phyloP scores from a whole-genome alignment of 306 rosid genomes.

The Inga laurina region DNA sequence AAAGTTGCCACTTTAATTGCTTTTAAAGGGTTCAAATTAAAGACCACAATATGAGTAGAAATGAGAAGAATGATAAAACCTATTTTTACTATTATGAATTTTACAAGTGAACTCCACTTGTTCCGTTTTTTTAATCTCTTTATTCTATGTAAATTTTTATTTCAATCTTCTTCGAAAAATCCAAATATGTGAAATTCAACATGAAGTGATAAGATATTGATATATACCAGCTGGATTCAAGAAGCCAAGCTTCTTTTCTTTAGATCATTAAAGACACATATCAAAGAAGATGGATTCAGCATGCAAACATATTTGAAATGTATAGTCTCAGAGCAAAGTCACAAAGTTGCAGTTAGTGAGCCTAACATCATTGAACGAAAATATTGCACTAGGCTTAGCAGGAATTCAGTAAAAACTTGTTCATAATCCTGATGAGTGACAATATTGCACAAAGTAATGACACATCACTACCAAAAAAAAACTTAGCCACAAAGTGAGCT shows the following conservation, averaged over 20 bases:
- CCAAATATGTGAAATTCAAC: background rate
- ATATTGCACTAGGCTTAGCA: no score
- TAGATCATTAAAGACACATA: background rate
- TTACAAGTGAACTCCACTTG: background rate
- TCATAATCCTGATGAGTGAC: no score
- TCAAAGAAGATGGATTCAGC: no score
- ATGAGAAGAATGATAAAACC: background rate
- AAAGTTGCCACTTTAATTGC: background rate
- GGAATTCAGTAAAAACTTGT: no score
- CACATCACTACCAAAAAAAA: no score
- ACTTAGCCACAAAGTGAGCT: no score
- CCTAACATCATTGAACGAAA: no score
- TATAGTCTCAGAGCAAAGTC: no score
- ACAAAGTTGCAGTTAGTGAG: no score
- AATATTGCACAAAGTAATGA: no score
- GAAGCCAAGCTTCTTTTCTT: no score
- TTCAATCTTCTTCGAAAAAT: background rate
- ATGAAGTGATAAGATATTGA: background rate
- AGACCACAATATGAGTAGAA: background rate
- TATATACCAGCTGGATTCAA: background rate
- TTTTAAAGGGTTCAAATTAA: background rate
- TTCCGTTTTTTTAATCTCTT: background rate
- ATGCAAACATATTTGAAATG: no score
- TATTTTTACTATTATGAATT: background rate
- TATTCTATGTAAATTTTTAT: background rate